Conservation (phyloP, 495 filamentous ascomycete species). For the Xylaria nigripes region DNA sequence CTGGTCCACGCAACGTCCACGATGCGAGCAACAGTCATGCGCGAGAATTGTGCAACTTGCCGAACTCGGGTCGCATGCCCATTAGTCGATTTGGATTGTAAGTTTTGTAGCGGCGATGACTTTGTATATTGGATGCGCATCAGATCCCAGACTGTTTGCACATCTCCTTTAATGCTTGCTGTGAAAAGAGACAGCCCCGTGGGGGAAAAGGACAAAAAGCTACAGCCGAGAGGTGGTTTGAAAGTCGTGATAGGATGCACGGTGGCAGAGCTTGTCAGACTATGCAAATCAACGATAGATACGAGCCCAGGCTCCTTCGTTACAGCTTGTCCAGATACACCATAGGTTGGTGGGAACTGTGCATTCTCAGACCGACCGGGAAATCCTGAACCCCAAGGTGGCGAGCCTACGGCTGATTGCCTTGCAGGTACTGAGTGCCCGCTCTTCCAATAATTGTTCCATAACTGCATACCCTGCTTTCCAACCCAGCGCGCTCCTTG, state of each 20-base stretch:
- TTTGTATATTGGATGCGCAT: slow-evolving; percentile 60
- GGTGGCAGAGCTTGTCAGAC: slow-evolving; percentile 38
- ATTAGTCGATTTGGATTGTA: slow-evolving; percentile 20
- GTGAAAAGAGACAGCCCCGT: slow-evolving; percentile 77
- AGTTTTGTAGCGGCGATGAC: slow-evolving; percentile 41
- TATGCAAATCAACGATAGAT: slow-evolving; percentile 75
- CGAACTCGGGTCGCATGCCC: slow-evolving; percentile 50
- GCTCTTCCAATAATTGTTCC: slow-evolving; percentile 80
- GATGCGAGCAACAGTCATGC: slow-evolving; percentile 83
- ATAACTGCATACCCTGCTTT: slow-evolving; percentile 75
- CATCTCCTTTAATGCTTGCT: slow-evolving; percentile 84
- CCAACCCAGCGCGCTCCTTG: slow-evolving; percentile 80
- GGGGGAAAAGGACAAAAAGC: slow-evolving; percentile 82
- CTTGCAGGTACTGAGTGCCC: slow-evolving; percentile 31
- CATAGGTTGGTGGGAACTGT: slow-evolving; percentile 73
- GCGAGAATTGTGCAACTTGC: slow-evolving; percentile 75
- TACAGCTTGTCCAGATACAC: slow-evolving; percentile 39
- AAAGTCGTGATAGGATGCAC: slow-evolving; percentile 70
- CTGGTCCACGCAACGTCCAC: slow-evolving; percentile 83
- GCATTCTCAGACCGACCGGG: slow-evolving; percentile 29
- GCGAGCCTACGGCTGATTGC: slow-evolving; percentile 33
- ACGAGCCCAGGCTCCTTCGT: slow-evolving; percentile 67
- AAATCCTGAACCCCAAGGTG: slow-evolving; percentile 33
- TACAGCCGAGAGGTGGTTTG: slow-evolving; percentile 73
- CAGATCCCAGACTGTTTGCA: slow-evolving; percentile 88